Evolutionary conservation across 208 protist species (phyloP).

Genomic region (Strigomonas galati): DNA sequence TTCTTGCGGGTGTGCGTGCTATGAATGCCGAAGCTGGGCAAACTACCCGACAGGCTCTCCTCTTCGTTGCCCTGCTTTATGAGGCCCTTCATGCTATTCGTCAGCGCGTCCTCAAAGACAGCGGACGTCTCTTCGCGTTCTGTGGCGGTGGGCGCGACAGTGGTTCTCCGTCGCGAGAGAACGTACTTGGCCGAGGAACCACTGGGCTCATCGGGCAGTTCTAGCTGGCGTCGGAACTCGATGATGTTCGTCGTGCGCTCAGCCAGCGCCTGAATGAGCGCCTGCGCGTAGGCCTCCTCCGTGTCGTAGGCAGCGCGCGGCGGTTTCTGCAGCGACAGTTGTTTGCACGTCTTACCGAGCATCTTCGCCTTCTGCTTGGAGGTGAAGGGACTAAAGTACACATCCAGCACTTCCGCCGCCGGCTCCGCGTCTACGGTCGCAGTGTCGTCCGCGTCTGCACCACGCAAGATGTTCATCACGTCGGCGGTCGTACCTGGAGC

Average conservation of each 20-base stretch:
- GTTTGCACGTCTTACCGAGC: conserved; percentile 24
- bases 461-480: background rate
- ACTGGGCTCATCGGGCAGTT: too few species aligned
- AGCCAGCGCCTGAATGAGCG: conserved; percentile 18
- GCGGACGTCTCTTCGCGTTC: too few species aligned
- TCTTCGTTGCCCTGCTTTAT: too few species aligned
- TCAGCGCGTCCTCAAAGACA: too few species aligned
- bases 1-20: too few species aligned
- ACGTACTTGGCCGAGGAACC: too few species aligned
- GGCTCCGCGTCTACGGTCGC: background rate
- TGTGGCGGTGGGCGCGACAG: too few species aligned
- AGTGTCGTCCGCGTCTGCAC: background rate
- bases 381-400: conserved; percentile 32
- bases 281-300: conserved; percentile 21
- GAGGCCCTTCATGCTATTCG: too few species aligned
- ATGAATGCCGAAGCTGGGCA: too few species aligned
- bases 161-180: too few species aligned
- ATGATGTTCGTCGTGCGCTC: conserved; percentile 29
- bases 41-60: too few species aligned
- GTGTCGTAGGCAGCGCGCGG: conserved; percentile 14
- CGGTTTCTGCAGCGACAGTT: conserved; percentile 18
- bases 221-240: conserved; percentile 17
- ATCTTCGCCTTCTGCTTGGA: conserved; percentile 24
- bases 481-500: too few species aligned
- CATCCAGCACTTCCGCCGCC: conserved; percentile 22